Percentiles rank a stretch among this genome's conserved stretches.
phyloP scores from a whole-genome alignment of 2,329 filamentous ascomycete genomes.

The Aspergillus jensenii region DNA sequence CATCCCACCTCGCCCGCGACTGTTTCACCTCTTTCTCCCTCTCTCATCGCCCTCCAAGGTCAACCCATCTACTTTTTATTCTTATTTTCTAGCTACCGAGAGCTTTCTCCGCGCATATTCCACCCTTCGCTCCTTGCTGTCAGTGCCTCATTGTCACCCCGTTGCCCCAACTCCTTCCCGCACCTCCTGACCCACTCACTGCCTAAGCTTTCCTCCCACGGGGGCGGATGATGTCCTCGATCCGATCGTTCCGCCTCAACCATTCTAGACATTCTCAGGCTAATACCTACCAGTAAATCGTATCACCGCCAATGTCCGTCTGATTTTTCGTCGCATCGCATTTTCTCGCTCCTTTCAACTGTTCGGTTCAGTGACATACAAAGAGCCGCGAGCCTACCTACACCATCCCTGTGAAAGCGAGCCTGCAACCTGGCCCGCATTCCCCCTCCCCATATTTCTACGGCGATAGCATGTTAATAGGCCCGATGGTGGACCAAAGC shows the following conservation, averaged over 20 bases:
- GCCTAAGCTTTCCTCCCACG: not conserved
- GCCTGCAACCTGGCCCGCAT: not conserved
- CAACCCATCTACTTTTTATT: not conserved
- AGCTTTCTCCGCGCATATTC: not conserved
- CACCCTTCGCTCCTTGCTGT: not conserved
- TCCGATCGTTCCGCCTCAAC: not conserved
- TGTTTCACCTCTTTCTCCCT: not conserved
- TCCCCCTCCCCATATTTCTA: not conserved
- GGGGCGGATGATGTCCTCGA: not conserved
- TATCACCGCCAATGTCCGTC: slow-evolving; percentile 12
- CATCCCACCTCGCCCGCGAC: slow-evolving; percentile 6
- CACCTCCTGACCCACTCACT: slow-evolving; percentile 4
- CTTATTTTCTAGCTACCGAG: not conserved
- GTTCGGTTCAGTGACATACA: not conserved
- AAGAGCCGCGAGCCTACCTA: not conserved
- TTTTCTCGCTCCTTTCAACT: not conserved
- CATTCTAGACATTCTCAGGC: not conserved
- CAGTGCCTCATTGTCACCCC: not conserved
- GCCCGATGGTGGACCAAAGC: slow-evolving; percentile 40
- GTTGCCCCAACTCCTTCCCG: not conserved
- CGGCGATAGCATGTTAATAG: slow-evolving; percentile 33
- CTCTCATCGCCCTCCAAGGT: not conserved
- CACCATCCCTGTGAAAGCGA: not conserved
- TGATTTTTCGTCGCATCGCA: not conserved
- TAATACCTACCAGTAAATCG: slow-evolving; percentile 11